These are phyloP conservation scores for Ophiostoma triangulosporum DNA, from an alignment of 2,329 filamentous ascomycete species.

Conservation along the genomic window DNA sequence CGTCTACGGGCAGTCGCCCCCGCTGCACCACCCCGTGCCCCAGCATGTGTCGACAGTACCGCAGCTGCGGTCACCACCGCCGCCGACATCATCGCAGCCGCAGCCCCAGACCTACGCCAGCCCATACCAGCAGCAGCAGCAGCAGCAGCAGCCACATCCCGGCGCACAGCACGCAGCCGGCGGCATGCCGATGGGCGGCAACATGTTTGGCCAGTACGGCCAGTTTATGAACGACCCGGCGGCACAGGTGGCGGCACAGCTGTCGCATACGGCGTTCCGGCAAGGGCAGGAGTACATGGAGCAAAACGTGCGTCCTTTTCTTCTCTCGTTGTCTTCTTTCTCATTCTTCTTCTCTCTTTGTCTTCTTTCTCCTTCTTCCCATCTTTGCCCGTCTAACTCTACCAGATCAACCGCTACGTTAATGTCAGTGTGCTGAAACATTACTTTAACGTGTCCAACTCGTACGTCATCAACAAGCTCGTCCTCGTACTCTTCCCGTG, in stretches of 20 bases:
- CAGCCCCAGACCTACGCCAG: constrained; percentile 51
- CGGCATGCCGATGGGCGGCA: constrained; percentile 30
- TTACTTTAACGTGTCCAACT: constrained; percentile 99
- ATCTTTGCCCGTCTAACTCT: too few relatives aligned
- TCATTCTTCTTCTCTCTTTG: too few relatives aligned
- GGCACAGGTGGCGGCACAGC: constrained; percentile 86
- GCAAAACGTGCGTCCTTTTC: constrained; percentile 55
- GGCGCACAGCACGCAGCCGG: constrained; percentile 21
- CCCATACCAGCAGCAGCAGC: constrained; percentile 60
- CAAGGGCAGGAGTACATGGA: constrained; percentile 91
- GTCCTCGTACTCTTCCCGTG: constrained; percentile 91
- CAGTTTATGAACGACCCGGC: constrained; percentile 94
- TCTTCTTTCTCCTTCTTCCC: neutral
- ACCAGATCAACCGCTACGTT: constrained; percentile 56
- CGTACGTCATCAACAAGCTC: constrained; percentile 88
- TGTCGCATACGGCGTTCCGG: constrained; percentile 81
- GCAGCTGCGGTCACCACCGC: constrained; percentile 86
- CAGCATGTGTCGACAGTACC: constrained; percentile 98
- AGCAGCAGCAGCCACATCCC: constrained; percentile 42
- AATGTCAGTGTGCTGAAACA: constrained; percentile 86
- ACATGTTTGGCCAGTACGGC: constrained; percentile 60
- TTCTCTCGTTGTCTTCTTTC: neutral
- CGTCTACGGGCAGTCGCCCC: constrained; percentile 75
- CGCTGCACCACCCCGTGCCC: constrained; percentile 90
- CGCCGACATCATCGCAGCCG: constrained; percentile 55